Evolutionary conservation across 495 filamentous ascomycete species (phyloP), one percentile per base, ranked within the genome.

Genomic region (Hypomontagnella monticulosa): DNA sequence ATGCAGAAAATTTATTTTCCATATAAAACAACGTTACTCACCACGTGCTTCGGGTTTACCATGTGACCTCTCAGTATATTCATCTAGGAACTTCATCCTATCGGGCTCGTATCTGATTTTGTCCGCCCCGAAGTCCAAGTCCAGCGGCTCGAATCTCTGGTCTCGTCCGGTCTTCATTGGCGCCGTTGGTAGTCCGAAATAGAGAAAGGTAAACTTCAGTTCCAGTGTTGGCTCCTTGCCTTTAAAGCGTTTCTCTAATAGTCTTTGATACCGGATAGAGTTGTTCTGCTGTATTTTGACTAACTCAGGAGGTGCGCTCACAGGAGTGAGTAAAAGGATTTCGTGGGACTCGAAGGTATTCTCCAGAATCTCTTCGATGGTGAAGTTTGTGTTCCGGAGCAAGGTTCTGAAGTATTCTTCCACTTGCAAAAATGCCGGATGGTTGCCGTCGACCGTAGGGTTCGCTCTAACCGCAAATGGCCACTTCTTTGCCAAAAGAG

Each of bases 101-200:
- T 73, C 58, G 1, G 9, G 3, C 0, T 43, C 14, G 4, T 40
- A 15, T 1, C 11, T 2, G 0, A 43, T 1, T 0, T 23, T 27
- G 7, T 70, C 49, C 20, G 55, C 52, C 4, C 50, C 18, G 3
- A 59, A 44, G 12, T 67, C 62, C 4, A 66, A n/a, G 15, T 70
- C 69, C 5, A 19, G 16, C 18, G 34, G 50, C n/a, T n/a, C 18
- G 5, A 20, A 9, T 4, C 4, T 27, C 30, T 53, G 49, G 23
- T 36, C 18, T 11, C 11, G 1, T 2, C 63, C 69, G 5, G 56
- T 48, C 44, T 54, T 62, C 40, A 73, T 57, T 3, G 71, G 71
- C 20, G 63, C 71, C 16, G 71, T 52, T 3, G 66, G 71, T n/a
- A 71, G 33, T 14, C 71, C 71, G 40, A 73, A 73, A 34, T 67